Conservation (phyloP, 2,329 filamentous ascomycete genomes). For the Diaporthe capsici region DNA sequence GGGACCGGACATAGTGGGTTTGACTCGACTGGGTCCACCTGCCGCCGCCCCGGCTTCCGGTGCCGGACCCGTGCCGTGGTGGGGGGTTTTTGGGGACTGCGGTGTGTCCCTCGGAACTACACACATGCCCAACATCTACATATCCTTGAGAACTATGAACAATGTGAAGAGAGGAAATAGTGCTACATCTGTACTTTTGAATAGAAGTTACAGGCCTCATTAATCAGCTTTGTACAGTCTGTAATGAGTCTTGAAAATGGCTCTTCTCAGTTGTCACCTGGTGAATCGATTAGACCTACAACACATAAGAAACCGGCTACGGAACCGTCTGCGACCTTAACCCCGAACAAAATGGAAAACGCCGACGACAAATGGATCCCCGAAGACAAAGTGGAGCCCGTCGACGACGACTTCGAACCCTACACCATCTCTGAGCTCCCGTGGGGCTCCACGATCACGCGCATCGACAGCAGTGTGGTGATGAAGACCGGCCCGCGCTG, state of each 20-base stretch:
- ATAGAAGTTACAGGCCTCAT: too few species aligned
- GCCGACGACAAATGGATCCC: background rate
- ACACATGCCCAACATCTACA: too few species aligned
- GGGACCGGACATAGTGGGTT: background rate
- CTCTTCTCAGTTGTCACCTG: background rate
- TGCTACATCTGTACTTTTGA: too few species aligned
- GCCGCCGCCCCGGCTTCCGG: conserved; percentile 24
- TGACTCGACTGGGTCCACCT: background rate
- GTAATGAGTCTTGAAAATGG: background rate
- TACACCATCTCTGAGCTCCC: background rate
- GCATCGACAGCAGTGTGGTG: background rate
- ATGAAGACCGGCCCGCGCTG: conserved; percentile 1
- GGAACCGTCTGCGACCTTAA: background rate
- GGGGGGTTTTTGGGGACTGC: background rate
- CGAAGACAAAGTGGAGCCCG: background rate
- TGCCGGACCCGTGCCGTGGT: conserved; percentile 7
- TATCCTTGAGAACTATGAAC: too few species aligned
- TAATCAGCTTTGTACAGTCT: too few species aligned
- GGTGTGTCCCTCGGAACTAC: background rate
- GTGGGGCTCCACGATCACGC: background rate
- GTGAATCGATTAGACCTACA: background rate
- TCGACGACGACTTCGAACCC: background rate
- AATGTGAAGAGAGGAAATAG: too few species aligned
- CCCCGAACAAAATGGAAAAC: background rate
- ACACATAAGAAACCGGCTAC: background rate